Percentiles rank a stretch among this genome's conserved stretches.
Conservation (phyloP, 2,329 filamentous ascomycete genomes). For the Nemania sp. region DNA sequence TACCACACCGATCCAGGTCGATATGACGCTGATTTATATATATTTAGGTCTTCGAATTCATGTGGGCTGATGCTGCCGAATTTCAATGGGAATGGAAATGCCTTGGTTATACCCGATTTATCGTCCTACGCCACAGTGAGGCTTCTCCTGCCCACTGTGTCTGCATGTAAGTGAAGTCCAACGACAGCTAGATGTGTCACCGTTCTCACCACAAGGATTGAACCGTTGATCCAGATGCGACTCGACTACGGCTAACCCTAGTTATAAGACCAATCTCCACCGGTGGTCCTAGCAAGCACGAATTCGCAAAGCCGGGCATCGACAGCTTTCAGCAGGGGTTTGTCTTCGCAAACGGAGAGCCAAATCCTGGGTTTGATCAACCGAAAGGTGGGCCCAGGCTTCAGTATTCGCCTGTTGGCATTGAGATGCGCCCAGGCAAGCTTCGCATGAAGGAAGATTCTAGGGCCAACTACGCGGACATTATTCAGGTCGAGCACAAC, state of each 20-base stretch:
- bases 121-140: conserved; percentile 43
- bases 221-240: conserved; percentile 3
- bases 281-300: conserved; percentile 37
- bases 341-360: conserved; percentile 41
- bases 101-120: conserved; percentile 43
- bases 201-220: conserved; percentile 1
- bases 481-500: conserved; percentile 43
- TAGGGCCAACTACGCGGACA: conserved; percentile 44
- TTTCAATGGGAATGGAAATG: conserved; percentile 46
- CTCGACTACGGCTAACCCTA: conserved; percentile 23
- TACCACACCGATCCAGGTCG: background rate
- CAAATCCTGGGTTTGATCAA: conserved; percentile 37
- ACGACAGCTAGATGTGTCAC: background rate
- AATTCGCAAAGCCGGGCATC: conserved; percentile 44
- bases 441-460: conserved; percentile 43
- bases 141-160: conserved; percentile 42
- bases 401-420: conserved; percentile 41
- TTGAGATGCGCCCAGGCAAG: conserved; percentile 40
- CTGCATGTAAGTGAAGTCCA: conserved; percentile 41
- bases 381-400: conserved; percentile 35
- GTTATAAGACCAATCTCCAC: conserved; percentile 40
- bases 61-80: conserved; percentile 43
- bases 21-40: conserved; percentile 14
- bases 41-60: conserved; percentile 43
- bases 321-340: conserved; percentile 43